A percentile compares a stretch with the other conserved stretches of the same genome.
phyloP scores from a whole-genome alignment of 306 rosid species.

The Ormosia semicastrata region DNA sequence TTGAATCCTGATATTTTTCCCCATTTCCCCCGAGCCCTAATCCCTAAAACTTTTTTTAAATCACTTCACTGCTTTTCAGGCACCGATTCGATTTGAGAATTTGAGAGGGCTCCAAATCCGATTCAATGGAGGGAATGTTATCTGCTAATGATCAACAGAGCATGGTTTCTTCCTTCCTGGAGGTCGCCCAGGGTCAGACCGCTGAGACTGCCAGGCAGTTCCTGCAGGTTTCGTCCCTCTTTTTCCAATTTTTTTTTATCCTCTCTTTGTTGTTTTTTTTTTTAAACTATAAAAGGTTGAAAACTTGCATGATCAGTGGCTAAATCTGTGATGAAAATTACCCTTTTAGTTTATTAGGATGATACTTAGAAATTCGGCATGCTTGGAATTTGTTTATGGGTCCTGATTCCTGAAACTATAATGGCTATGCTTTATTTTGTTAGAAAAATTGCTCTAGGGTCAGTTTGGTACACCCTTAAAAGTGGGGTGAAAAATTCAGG shows the following conservation, averaged over 20 bases:
- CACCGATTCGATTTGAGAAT: background rate
- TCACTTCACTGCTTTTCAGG: background rate
- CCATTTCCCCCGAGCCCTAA: too few relatives aligned
- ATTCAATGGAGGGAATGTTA: conserved; percentile 41
- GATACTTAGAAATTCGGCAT: background rate
- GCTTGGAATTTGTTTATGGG: background rate
- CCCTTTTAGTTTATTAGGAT: background rate
- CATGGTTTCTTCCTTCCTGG: conserved; percentile 48
- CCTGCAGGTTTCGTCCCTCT: conserved; percentile 36
- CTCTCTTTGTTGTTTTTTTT: background rate
- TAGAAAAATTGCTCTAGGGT: background rate
- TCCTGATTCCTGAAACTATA: background rate
- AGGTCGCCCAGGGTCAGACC: conserved; percentile 54
- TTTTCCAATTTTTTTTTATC: background rate
- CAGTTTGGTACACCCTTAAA: background rate
- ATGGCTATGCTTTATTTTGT: background rate
- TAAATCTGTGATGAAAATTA: background rate
- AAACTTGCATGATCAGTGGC: background rate
- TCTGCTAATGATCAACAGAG: conserved; percentile 42
- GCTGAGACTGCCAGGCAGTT: conserved; percentile 49
- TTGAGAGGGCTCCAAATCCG: background rate
- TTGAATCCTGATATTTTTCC: too few relatives aligned
- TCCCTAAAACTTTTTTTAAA: too few relatives aligned
- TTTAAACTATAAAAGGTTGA: background rate
- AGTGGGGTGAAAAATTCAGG: background rate